A percentile compares a stretch with the other conserved stretches of the same genome.
Evolutionary conservation across 169 alveolate species (phyloP).

Genomic region (Babesia bovis): DNA sequence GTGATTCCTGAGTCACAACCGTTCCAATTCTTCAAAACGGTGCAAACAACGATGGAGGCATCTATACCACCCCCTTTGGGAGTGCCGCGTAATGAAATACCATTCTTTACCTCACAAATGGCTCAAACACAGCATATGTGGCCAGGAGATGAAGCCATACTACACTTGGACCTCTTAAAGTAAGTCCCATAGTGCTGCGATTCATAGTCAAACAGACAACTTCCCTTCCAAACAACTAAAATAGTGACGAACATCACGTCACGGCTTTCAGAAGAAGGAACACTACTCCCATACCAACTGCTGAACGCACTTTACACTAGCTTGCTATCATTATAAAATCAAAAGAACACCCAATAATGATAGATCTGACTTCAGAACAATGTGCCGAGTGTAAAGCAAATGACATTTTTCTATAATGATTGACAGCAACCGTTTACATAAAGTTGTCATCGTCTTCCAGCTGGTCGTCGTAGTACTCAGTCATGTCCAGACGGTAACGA

Average conservation of each 20-base stretch:
- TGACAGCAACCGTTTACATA: too few species aligned
- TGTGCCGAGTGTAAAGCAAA: too few species aligned
- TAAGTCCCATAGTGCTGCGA: neutral
- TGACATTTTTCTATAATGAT: too few species aligned
- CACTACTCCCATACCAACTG: constrained; percentile 19
- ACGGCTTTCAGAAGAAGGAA: constrained; percentile 6
- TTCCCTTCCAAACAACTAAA: constrained; percentile 21
- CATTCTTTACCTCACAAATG: constrained; percentile 46
- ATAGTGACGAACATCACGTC: neutral
- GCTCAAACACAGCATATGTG: constrained; percentile 46
- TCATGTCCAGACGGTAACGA: constrained; percentile 91
- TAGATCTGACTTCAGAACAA: too few species aligned
- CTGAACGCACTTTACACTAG: constrained; percentile 23
- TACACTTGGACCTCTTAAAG: constrained; percentile 24
- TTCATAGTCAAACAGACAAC: neutral
- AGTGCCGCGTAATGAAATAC: constrained; percentile 8
- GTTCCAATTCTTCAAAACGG: constrained; percentile 14
- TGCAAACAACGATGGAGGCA: constrained; percentile 20
- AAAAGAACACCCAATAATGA: too few species aligned
- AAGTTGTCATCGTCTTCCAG: constrained; percentile 68
- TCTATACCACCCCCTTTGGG: constrained; percentile 7
- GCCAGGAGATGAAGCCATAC: constrained; percentile 32
- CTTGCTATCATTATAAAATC: constrained; percentile 3
- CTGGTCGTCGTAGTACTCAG: constrained; percentile 70
- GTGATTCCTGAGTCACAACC: constrained; percentile 36